phyloP scores from a whole-genome alignment of 2,329 filamentous ascomycete genomes.

The Corynespora cassiicola region DNA sequence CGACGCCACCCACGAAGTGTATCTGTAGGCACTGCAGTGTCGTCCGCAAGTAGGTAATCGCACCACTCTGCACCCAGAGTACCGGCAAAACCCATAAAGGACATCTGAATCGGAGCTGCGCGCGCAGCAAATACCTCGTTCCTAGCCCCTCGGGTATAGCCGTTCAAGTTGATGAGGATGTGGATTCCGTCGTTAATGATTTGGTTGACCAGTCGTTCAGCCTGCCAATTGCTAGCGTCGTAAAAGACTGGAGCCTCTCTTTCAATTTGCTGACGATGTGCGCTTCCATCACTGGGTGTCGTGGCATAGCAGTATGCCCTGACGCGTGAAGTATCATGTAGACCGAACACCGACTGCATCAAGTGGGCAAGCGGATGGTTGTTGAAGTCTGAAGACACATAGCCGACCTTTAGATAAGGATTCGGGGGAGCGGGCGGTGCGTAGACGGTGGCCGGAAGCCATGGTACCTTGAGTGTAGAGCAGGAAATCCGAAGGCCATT shows the following conservation, averaged over 20 bases:
- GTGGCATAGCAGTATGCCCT: slow-evolving; percentile 96
- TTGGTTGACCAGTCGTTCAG: slow-evolving; percentile 83
- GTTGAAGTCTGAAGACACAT: slow-evolving; percentile 98
- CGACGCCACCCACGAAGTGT: slow-evolving; percentile 81
- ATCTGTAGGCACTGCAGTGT: slow-evolving; percentile 80
- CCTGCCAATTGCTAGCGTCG: slow-evolving; percentile 85
- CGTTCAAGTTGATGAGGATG: slow-evolving; percentile 96
- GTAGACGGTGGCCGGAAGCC: slow-evolving; percentile 83
- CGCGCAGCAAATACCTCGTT: slow-evolving; percentile 97
- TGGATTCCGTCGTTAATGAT: slow-evolving; percentile 90
- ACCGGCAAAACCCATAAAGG: slow-evolving; percentile 98
- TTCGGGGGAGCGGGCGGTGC: slow-evolving; percentile 82
- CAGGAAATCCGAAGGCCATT: slow-evolving; percentile 93
- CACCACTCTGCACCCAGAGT: slow-evolving; percentile 98
- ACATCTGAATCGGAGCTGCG: slow-evolving; percentile 96
- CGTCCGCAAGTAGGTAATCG: slow-evolving; percentile 92
- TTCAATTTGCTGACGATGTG: slow-evolving; percentile 92
- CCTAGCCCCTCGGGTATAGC: slow-evolving; percentile 93
- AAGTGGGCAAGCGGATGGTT: slow-evolving; percentile 96
- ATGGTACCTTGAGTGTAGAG: slow-evolving; percentile 83
- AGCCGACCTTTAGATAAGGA: slow-evolving; percentile 88
- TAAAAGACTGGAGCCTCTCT: slow-evolving; percentile 88
- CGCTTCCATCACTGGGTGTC: slow-evolving; percentile 85
- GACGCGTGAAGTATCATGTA: slow-evolving; percentile 76
- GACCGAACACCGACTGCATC: slow-evolving; percentile 98